Conservation (phyloP, 495 filamentous ascomycete genomes). For the Penicillium bialowiezense region DNA sequence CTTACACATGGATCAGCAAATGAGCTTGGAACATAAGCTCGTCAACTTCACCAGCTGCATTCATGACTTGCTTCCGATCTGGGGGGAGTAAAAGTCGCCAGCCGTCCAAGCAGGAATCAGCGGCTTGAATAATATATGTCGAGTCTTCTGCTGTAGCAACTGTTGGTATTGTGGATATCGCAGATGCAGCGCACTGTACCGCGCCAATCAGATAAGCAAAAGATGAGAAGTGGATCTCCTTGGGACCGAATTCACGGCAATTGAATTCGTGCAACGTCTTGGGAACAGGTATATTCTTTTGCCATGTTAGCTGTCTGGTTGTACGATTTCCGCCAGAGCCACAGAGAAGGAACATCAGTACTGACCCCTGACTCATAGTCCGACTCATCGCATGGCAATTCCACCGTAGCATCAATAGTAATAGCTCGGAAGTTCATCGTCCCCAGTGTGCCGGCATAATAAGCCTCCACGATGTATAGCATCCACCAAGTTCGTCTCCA, state of each 20-base stretch:
- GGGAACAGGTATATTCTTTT: constrained; percentile 59
- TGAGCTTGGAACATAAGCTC: constrained; percentile 39
- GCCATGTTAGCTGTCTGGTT: constrained; percentile 23
- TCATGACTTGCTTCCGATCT: constrained; percentile 28
- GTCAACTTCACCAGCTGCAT: constrained; percentile 26
- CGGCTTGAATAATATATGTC: constrained; percentile 22
- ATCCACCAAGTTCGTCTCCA: constrained; percentile 42
- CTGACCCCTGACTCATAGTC: constrained; percentile 61
- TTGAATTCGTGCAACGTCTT: constrained; percentile 69
- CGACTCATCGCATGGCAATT: constrained; percentile 75
- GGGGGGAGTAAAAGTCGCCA: constrained; percentile 28
- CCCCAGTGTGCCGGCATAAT: constrained; percentile 28
- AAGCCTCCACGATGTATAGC: constrained; percentile 28
- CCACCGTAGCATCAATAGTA: constrained; percentile 55
- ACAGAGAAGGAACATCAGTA: too few relatives aligned
- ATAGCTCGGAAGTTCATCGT: constrained; percentile 48
- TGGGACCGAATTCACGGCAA: constrained; percentile 59
- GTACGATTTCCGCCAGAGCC: too few relatives aligned
- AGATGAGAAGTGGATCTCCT: constrained; percentile 69
- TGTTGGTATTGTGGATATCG: constrained; percentile 22
- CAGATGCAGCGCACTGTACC: constrained; percentile 28
- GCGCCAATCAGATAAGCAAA: constrained; percentile 70
- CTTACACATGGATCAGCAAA: constrained; percentile 30
- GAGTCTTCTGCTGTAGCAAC: constrained; percentile 21
- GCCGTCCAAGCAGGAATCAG: constrained; percentile 24